Conservation (phyloP, 352 stramenopile genomes). For the Globisporangium iwayamae region DNA sequence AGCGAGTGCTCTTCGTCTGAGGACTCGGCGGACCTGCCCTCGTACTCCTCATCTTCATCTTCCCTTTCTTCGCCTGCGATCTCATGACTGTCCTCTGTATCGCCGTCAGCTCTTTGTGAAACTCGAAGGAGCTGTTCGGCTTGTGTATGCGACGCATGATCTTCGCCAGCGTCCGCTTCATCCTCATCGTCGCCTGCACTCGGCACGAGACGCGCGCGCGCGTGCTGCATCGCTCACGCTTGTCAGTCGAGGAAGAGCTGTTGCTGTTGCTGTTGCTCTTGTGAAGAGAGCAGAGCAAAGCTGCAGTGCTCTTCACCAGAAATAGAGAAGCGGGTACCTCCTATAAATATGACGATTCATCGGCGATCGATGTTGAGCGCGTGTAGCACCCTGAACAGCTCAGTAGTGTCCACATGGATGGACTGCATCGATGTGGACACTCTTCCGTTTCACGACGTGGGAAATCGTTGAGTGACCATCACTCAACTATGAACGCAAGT, state of each 20-base stretch:
- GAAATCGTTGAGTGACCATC: background rate
- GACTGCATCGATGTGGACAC: background rate
- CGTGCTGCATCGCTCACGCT: background rate
- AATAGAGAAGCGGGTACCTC: background rate
- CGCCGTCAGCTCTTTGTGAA: background rate
- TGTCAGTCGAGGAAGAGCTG: background rate
- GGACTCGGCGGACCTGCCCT: background rate
- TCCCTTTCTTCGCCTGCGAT: background rate
- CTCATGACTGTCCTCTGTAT: background rate
- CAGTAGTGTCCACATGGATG: background rate
- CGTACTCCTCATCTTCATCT: background rate
- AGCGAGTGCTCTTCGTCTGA: slow-evolving; percentile 2
- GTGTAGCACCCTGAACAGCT: background rate
- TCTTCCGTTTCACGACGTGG: background rate
- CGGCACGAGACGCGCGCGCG: background rate
- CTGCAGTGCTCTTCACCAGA: background rate
- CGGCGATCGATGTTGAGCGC: too few relatives aligned
- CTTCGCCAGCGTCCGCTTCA: background rate
- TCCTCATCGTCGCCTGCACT: background rate
- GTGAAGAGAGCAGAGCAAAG: background rate
- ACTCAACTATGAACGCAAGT: background rate
- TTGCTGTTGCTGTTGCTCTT: background rate
- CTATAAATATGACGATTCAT: background rate
- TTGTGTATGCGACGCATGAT: background rate
- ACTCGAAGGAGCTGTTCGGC: background rate